Base-by-base conservation (phyloP, 805 yeast genomes). In the Myxozyma sirexii region DNA sequence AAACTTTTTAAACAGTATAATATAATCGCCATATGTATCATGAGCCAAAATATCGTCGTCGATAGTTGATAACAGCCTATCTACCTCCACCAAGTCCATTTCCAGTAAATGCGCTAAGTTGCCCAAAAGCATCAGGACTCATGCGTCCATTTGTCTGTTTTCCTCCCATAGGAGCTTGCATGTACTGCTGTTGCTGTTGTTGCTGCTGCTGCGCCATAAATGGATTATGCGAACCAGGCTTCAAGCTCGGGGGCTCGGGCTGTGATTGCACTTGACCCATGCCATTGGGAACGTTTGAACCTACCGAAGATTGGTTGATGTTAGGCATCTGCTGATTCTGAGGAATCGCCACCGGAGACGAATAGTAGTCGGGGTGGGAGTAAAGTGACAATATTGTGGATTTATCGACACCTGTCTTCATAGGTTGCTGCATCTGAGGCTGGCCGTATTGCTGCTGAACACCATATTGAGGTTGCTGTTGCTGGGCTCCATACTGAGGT, bases 51-150 rank as follows among this genome's bases (percentile, higher is more conserved):
- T n/a, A n/a, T n/a, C n/a, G n/a, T n/a, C n/a, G n/a, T n/a, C n/a
- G n/a, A n/a, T n/a, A n/a, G n/a, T n/a, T n/a, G n/a, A n/a, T n/a
- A n/a, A n/a, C n/a, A n/a, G n/a, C n/a, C n/a, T n/a, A 45, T 26
- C 38, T 39, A n/a, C 56, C 33, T 5, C 48, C 49, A n/a, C 33
- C 33, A 10, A 7, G 6, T 10, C 29, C 50, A 19, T 38, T 53
- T 56, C 60, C 63, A 10, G 61, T 55, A 37, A 33, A 56, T 10
- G 63, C 66, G 41, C 67, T 59, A 15, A 62, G 62, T 47, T 59
- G 62, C 31, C 64, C 71, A 64, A 59, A 70, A 24, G 65, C 71
- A 56, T 57, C 68, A 59, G 59, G 70, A 39, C 60, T 60, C 38
- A 24, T 46, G 46, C 66, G 47, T 15, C 60, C 66, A 31, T 56